Evolutionary conservation across 192 early-diverging fungal species (phyloP).

Genomic region (Neocallimastix lanati): DNA sequence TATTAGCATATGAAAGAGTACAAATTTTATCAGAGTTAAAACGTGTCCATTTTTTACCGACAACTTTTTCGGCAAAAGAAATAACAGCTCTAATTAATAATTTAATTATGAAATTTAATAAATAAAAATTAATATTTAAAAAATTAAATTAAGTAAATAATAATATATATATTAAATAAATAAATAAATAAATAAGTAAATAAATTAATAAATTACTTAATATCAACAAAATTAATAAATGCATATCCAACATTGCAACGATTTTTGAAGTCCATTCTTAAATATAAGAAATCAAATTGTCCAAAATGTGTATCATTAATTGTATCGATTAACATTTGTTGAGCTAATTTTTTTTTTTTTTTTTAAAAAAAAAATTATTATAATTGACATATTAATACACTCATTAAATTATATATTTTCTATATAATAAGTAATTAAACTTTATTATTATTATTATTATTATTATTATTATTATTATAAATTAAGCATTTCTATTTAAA

Average conservation of each 20-base stretch:
- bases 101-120: too few species aligned
- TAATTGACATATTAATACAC: too few species aligned
- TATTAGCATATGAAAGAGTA: slow-evolving; percentile 54
- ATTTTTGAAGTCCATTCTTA: slow-evolving; percentile 76
- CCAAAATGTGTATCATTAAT: slow-evolving; percentile 50
- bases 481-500: neutral
- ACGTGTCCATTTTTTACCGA: slow-evolving; percentile 52
- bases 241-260: slow-evolving; percentile 73
- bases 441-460: too few species aligned
- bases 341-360: slow-evolving; percentile 8
- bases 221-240: slow-evolving; percentile 22
- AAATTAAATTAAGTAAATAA: slow-evolving; percentile 11
- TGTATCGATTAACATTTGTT: slow-evolving; percentile 57
- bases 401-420: too few species aligned
- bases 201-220: slow-evolving; percentile 11
- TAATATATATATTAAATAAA: slow-evolving; percentile 40
- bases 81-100: slow-evolving; percentile 31
- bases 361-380: too few species aligned
- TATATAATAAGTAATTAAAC: too few species aligned
- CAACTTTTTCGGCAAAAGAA: slow-evolving; percentile 39
- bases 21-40: slow-evolving; percentile 70
- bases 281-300: slow-evolving; percentile 58
- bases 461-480: too few species aligned
- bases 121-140: neutral
- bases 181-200: neutral